Evolutionary conservation across 768 basidiomycete genomes (phyloP).

Genomic region (Mycena amicta): DNA sequence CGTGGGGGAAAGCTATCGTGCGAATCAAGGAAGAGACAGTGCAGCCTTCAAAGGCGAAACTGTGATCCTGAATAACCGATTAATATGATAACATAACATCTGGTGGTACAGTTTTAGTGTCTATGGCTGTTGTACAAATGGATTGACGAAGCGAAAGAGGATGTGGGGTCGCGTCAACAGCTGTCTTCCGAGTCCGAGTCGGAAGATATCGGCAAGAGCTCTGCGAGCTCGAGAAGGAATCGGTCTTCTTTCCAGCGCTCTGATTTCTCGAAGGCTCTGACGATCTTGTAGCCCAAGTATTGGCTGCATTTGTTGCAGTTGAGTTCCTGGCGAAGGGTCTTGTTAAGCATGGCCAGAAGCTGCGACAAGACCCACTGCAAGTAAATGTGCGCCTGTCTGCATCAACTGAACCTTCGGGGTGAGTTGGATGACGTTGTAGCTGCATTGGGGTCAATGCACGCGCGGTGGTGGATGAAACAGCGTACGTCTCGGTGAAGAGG

Average conservation of each 20-base stretch:
- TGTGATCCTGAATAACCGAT: slow-evolving; percentile 30
- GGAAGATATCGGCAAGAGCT: slow-evolving; percentile 29
- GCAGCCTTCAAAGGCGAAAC: slow-evolving; percentile 39
- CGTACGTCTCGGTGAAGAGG: slow-evolving; percentile 58
- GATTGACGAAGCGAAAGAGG: background rate
- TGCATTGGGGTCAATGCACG: slow-evolving; percentile 25
- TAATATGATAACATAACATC: background rate
- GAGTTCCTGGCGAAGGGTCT: slow-evolving; percentile 43
- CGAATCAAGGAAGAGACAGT: slow-evolving; percentile 56
- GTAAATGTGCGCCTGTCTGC: slow-evolving; percentile 60
- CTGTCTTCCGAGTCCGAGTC: slow-evolving; percentile 18
- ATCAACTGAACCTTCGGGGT: slow-evolving; percentile 57
- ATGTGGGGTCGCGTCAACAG: background rate
- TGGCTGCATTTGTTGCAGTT: slow-evolving; percentile 36
- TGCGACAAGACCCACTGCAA: slow-evolving; percentile 1
- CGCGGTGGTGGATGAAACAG: slow-evolving; percentile 4
- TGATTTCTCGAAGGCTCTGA: slow-evolving; percentile 54
- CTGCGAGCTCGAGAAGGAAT: slow-evolving; percentile 60
- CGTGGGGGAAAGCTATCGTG: slow-evolving; percentile 90
- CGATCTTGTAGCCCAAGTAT: slow-evolving; percentile 67
- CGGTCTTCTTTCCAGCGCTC: slow-evolving; percentile 68
- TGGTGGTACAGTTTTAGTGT: background rate
- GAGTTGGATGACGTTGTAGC: slow-evolving; percentile 50
- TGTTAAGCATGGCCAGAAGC: slow-evolving; percentile 36
- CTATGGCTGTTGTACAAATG: background rate